Base-by-base conservation (phyloP, 2,329 filamentous ascomycete genomes). In the Aspergillus alliaceus region DNA sequence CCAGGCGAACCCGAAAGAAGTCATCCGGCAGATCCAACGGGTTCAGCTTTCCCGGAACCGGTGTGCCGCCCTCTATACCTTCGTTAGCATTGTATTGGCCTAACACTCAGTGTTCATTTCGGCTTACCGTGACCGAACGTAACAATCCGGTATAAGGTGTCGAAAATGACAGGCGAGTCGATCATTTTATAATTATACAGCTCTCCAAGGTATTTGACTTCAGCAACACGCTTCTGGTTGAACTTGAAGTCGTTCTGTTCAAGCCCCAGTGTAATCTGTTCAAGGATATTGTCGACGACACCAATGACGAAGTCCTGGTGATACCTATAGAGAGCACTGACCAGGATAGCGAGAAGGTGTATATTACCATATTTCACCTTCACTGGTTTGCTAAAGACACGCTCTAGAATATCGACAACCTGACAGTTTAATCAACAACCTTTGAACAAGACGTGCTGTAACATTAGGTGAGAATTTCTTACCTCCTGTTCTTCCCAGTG, bases 331-430 rank as follows among this genome's bases (percentile, higher is more conserved):
- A 99, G 82, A 1, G 92, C 91, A 59, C 91, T 90, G 37, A 96
- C 84, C 25, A 98, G 85, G 57, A 96, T 93, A 2, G 93, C 92
- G 51, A 99, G 84, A 51, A 98, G 85, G 72, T 98, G 91, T 63
- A 99, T 91, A 69, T 96, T 98, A 69, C 93, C 93, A 75, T 96
- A 99, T 74, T 96, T 97, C 76, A 99, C 91, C 78, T 97, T 98
- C 47, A 90, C 91, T 12, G 96, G 95, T 72, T 96, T 97, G 52
- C 92, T 91, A 72, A 98, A 99, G 42, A 97, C 88, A 72, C 96
- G 96, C 70, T 92, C 89, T 24, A 97, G 78, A 50, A 93, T 86
- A 27, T 82, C 79, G 37, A 93, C 89, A 24, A 95, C 88, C 83
- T 77, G 37, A n/a, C 34, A 47, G n/a, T 22, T 22, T n/a, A 58